These are phyloP conservation scores for Scedosporium aurantiacum DNA, from an alignment of 2,329 filamentous ascomycete species.

Conservation along the genomic window DNA sequence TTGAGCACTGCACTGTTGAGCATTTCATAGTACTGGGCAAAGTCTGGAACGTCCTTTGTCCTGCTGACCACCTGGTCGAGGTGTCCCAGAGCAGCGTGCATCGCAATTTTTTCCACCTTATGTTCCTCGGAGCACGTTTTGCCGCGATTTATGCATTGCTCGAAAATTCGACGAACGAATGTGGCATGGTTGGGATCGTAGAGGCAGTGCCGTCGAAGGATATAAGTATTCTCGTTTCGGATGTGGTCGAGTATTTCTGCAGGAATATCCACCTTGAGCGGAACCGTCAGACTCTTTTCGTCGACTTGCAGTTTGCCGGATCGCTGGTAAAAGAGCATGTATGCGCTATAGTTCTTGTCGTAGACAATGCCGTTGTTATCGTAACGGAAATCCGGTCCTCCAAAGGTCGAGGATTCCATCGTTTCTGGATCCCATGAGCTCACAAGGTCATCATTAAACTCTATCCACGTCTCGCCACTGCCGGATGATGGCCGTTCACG, in stretches of 20 bases:
- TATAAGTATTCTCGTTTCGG: conserved; percentile 57
- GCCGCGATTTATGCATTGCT: conserved; percentile 30
- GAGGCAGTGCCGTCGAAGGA: conserved; percentile 68
- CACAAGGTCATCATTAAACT: conserved; percentile 90
- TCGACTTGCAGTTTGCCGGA: conserved; percentile 50
- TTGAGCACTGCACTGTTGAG: conserved; percentile 34
- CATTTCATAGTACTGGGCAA: conserved; percentile 42
- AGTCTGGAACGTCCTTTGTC: conserved; percentile 55
- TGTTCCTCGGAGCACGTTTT: conserved; percentile 30
- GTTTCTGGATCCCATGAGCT: conserved; percentile 60
- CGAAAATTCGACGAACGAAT: conserved; percentile 55
- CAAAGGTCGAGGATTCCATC: conserved; percentile 70
- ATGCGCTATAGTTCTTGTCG: conserved; percentile 74
- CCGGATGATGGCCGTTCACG: conserved; percentile 57
- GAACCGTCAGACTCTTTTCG: conserved; percentile 25
- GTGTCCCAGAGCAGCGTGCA: conserved; percentile 50
- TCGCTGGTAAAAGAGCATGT: conserved; percentile 96
- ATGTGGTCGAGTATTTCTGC: conserved; percentile 47
- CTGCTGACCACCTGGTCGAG: conserved; percentile 67
- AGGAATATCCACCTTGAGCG: conserved; percentile 33
- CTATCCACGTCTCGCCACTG: conserved; percentile 56
- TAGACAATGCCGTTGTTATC: conserved; percentile 35
- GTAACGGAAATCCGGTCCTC: conserved; percentile 51
- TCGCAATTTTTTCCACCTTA: conserved; percentile 33
- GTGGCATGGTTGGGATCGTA: conserved; percentile 60